Percentiles rank a stretch among this genome's conserved stretches.
Evolutionary conservation across 176 grass and related monocot genomes (phyloP).

Genomic region (Metroxylon sagu): DNA sequence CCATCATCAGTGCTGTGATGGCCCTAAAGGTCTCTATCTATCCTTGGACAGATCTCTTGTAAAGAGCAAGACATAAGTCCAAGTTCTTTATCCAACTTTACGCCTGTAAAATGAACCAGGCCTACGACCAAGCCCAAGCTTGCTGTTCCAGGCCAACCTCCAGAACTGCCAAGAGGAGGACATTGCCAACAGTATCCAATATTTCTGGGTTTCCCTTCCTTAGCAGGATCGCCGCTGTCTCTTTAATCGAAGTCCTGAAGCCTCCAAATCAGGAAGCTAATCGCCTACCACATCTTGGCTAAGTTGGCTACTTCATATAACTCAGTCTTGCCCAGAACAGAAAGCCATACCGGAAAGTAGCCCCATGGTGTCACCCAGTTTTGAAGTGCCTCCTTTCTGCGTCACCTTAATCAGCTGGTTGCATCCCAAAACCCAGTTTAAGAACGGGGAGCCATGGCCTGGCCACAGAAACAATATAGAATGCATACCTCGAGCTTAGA

Average conservation of each 20-base stretch:
- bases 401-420: constrained; percentile 24
- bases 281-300: constrained; percentile 28
- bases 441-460: constrained; percentile 75
- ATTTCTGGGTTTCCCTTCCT: constrained; percentile 63
- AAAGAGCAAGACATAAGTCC: constrained; percentile 33
- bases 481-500: constrained; percentile 40
- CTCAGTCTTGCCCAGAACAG: constrained; percentile 40
- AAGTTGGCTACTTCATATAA: constrained; percentile 28
- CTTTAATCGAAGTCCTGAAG: constrained; percentile 29
- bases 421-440: constrained; percentile 55
- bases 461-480: constrained; percentile 32
- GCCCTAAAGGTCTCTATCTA: constrained; percentile 31
- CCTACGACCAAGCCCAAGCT: constrained; percentile 39
- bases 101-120: constrained; percentile 44
- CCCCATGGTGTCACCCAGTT: constrained; percentile 13
- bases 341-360: constrained; percentile 61
- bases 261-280: constrained; percentile 5
- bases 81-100: constrained; percentile 36
- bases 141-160: constrained; percentile 24
- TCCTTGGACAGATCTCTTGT: constrained; percentile 32
- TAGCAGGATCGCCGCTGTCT: constrained; percentile 39
- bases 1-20: constrained; percentile 19
- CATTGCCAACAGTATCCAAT: constrained; percentile 42
- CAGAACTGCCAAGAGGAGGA: constrained; percentile 34
- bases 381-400: constrained; percentile 24